A percentile compares a stretch with the other conserved stretches of the same genome.
phyloP scores from a whole-genome alignment of 2,329 filamentous ascomycete species.

The Fusarium hostae region DNA sequence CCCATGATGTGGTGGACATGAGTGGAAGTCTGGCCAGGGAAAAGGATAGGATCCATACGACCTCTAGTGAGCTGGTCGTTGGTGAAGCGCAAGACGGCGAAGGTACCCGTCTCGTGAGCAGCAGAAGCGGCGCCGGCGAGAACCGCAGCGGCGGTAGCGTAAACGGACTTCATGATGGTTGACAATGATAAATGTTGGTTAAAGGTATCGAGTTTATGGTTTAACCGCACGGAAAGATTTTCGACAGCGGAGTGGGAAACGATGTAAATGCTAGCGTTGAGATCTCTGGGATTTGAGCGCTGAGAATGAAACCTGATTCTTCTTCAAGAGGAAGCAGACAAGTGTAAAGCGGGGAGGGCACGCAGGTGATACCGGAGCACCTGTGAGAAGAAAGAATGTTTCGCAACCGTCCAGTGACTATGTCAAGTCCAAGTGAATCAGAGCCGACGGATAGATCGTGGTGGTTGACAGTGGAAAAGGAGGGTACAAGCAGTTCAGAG shows the following conservation, averaged over 20 bases:
- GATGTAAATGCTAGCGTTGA: constrained; percentile 20
- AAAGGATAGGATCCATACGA: constrained; percentile 75
- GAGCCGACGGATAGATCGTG: constrained; percentile 16
- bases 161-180: constrained; percentile 51
- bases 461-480: constrained; percentile 41
- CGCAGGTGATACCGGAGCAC: constrained; percentile 51
- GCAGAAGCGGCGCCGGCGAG: constrained; percentile 52
- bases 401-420: constrained; percentile 34
- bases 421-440: constrained; percentile 34
- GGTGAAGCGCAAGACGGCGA: constrained; percentile 78
- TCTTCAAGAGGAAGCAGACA: constrained; percentile 21
- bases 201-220: constrained; percentile 5
- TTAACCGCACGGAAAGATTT: background rate
- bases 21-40: constrained; percentile 64
- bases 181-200: background rate
- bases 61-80: constrained; percentile 71
- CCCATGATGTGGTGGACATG: constrained; percentile 80
- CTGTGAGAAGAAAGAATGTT: constrained; percentile 46
- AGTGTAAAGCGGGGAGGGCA: constrained; percentile 18
- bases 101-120: constrained; percentile 61
- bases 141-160: constrained; percentile 51
- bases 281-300: constrained; percentile 41
- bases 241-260: background rate
- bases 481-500: constrained; percentile 47
- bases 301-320: constrained; percentile 34